These are phyloP conservation scores for Helichrysum umbraculigerum DNA, from an alignment of 129 eudicot genomes.

Conservation along the genomic window DNA sequence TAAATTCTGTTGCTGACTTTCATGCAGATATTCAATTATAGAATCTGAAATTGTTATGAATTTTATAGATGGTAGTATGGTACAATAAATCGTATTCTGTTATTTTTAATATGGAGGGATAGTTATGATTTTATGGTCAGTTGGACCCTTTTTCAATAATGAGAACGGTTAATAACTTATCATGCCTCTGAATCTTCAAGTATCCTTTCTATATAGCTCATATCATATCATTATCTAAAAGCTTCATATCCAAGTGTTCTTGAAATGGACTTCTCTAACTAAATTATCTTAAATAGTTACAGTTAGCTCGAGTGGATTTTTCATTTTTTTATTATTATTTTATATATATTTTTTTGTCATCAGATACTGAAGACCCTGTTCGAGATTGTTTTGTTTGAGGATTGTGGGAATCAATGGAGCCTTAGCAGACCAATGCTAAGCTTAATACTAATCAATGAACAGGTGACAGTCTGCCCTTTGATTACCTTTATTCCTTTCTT, in stretches of 20 bases:
- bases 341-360: background rate
- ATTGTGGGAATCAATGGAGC: slow-evolving; percentile 82
- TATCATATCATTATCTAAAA: background rate
- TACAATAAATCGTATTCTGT: background rate
- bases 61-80: slow-evolving; percentile 3
- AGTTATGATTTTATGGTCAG: background rate
- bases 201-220: background rate
- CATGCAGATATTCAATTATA: background rate
- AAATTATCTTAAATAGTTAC: background rate
- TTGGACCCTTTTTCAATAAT: background rate
- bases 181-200: background rate
- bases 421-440: slow-evolving; percentile 95
- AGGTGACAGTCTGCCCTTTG: slow-evolving; percentile 40
- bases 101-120: background rate
- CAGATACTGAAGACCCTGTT: slow-evolving; percentile 92
- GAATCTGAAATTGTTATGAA: slow-evolving; percentile 8
- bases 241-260: slow-evolving; percentile 3
- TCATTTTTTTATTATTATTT: background rate
- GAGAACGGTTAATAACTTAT: background rate
- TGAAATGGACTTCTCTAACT: background rate
- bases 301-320: slow-evolving; percentile 5
- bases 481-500: background rate
- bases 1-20: background rate
- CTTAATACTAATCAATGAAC: slow-evolving; percentile 81
- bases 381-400: slow-evolving; percentile 92